phyloP scores from a whole-genome alignment of 192 early-diverging fungal genomes.

The Entomortierella beljakovae region DNA sequence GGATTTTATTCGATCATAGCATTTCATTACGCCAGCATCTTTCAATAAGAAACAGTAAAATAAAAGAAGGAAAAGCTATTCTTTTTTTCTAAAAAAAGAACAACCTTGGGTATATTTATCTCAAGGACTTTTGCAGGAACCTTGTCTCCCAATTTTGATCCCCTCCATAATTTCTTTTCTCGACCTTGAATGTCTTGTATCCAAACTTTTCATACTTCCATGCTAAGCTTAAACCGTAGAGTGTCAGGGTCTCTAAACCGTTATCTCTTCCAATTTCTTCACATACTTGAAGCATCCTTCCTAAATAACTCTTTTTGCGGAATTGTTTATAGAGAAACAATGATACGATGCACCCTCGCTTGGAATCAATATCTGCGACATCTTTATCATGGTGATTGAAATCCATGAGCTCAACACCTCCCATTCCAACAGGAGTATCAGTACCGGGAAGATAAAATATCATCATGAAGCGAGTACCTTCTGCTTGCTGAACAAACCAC shows the following conservation, averaged over 20 bases:
- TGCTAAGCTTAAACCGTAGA: constrained; percentile 31
- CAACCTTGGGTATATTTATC: too few species aligned
- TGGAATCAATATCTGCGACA: constrained; percentile 26
- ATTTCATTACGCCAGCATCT: too few species aligned
- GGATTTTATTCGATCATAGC: too few species aligned
- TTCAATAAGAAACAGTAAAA: too few species aligned
- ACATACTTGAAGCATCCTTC: constrained; percentile 15
- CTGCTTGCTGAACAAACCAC: constrained; percentile 46
- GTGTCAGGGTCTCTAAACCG: constrained; percentile 28
- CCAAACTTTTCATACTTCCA: constrained; percentile 46
- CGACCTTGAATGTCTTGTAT: constrained; percentile 44
- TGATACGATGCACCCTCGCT: constrained; percentile 44
- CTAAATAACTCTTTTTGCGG: constrained; percentile 34
- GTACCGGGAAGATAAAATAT: constrained; percentile 39
- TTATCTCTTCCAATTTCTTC: constrained; percentile 28
- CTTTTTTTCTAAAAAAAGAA: too few species aligned
- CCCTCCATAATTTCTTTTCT: constrained; percentile 34
- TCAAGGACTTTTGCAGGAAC: constrained; percentile 29
- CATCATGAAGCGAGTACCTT: constrained; percentile 34
- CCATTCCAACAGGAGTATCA: constrained; percentile 42
- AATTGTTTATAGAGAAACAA: constrained; percentile 46
- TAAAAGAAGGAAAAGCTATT: too few species aligned
- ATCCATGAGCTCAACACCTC: constrained; percentile 34
- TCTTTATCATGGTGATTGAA: constrained; percentile 38
- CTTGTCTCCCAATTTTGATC: constrained; percentile 29